Evolutionary conservation across 345 rosid genomes (phyloP).

Genomic region (Erysimum cheiranthoides): DNA sequence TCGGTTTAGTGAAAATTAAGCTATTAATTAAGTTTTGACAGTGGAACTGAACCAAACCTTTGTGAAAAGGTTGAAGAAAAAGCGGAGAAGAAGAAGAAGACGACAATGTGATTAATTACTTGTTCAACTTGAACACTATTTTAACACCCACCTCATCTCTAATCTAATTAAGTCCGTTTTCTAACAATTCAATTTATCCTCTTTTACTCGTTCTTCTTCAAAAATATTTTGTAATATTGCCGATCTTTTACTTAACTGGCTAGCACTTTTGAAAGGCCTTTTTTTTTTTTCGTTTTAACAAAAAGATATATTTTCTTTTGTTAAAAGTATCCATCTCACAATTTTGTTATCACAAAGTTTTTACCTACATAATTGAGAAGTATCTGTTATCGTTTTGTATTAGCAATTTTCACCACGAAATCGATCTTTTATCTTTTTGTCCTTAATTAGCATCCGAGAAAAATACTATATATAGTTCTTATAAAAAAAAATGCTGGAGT

Average conservation of each 20-base stretch:
- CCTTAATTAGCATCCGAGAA: background rate
- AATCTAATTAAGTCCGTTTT: conserved; percentile 11
- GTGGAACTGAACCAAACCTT: conserved; percentile 44
- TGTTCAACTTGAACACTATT: conserved; percentile 31
- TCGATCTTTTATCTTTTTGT: background rate
- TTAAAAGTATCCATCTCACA: background rate
- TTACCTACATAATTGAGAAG: background rate
- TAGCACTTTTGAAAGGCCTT: background rate
- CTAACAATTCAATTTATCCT: background rate
- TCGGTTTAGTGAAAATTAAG: conserved; percentile 24
- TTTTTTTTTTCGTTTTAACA: background rate
- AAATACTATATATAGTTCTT: no score
- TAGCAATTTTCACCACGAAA: background rate
- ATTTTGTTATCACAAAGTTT: background rate
- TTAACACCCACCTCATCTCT: conserved; percentile 2
- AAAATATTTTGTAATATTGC: background rate
- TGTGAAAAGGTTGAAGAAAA: conserved; percentile 34
- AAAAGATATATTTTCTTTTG: background rate
- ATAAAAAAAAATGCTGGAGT: background rate
- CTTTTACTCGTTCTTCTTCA: background rate
- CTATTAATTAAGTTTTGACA: conserved; percentile 21
- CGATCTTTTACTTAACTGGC: background rate
- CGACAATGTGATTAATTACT: conserved; percentile 35
- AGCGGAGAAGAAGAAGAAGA: conserved; percentile 19
- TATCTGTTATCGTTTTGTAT: background rate